Evolutionary conservation across 2,329 filamentous ascomycete species (phyloP), one percentile per base, ranked within the genome.

Genomic region (Paecilomyces dactylethromorphus): DNA sequence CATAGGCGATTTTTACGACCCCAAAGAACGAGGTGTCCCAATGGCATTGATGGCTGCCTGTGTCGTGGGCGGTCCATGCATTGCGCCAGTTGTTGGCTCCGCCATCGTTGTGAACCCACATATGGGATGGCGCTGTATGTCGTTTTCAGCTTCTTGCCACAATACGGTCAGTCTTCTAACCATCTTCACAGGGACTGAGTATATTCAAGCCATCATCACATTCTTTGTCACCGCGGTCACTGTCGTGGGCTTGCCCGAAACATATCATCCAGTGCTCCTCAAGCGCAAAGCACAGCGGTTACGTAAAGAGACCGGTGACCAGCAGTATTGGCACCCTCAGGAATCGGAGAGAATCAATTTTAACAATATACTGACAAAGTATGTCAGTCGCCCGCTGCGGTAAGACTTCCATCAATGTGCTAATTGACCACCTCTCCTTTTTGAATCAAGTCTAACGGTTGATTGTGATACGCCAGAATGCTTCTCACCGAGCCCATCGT

Each of bases 401-500:
- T 59, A 22, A 57, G 58, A 45, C 6, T n/a, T 49, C 5, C 24
- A n/a, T n/a, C n/a, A n/a, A n/a, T n/a, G n/a, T n/a, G n/a, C n/a
- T n/a, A n/a, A n/a, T n/a, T n/a, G n/a, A n/a, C n/a, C 8, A 15
- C 11, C 21, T 5, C 18, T 51, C 0, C 24, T 53, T 53, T 11
- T 11, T 58, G 15, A 35, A 3, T 13, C 11, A 35, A 7, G 8
- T 58, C 49, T 33, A 3, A 58, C 58, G 3, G 8, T 35, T 11
- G 53, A 57, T 12, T 35, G 31, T 7, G 52, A 56, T 13, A n/a
- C n/a, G 15, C 50, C 10, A 62, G 60, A 26, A 81, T 82, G 77
- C 68, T 82, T 3, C 60, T 73, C 15, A 79, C 75, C 1, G 78
- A 82, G 60, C 79, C 79, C 0, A 81, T 81, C 65, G 74, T 81